Evolutionary conservation across 73 alveolate genomes (phyloP).

Genomic region (Diophrys sp.): DNA sequence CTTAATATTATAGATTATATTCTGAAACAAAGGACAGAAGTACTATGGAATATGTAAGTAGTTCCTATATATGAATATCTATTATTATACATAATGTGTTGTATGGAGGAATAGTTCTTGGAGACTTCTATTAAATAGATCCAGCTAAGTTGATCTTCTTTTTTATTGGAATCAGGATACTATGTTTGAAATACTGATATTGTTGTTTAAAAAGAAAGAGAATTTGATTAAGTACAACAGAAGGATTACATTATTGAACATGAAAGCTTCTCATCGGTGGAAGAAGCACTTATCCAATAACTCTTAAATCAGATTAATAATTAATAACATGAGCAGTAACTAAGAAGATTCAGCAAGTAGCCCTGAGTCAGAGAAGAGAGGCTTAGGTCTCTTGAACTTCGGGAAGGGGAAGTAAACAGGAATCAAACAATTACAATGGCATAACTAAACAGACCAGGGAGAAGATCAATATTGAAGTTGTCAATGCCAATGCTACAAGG

Average conservation of each 20-base stretch:
- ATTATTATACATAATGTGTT: slow-evolving; percentile 22
- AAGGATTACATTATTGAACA: background rate
- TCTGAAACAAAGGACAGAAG: slow-evolving; percentile 25
- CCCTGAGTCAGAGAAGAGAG: too few species aligned
- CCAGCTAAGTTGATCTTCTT: slow-evolving; percentile 15
- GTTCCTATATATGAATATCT: slow-evolving; percentile 34
- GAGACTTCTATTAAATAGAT: slow-evolving; percentile 13
- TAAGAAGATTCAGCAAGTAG: too few species aligned
- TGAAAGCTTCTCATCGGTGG: background rate
- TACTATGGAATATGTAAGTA: slow-evolving; percentile 28
- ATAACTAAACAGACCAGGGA: too few species aligned
- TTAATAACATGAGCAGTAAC: too few species aligned
- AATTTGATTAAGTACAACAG: too few species aligned
- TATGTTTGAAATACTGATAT: slow-evolving; percentile 15
- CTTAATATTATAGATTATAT: background rate
- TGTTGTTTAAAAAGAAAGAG: background rate
- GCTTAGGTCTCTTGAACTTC: too few species aligned
- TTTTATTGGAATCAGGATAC: slow-evolving; percentile 10
- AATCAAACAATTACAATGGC: too few species aligned
- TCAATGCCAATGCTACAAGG: too few species aligned
- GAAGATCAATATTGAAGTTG: too few species aligned
- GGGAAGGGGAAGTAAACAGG: too few species aligned
- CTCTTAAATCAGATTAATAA: too few species aligned
- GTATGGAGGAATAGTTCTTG: slow-evolving; percentile 29
- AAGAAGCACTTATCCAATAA: too few species aligned